Conservation (phyloP, 306 rosid genomes). For the Lablab purpureus region DNA sequence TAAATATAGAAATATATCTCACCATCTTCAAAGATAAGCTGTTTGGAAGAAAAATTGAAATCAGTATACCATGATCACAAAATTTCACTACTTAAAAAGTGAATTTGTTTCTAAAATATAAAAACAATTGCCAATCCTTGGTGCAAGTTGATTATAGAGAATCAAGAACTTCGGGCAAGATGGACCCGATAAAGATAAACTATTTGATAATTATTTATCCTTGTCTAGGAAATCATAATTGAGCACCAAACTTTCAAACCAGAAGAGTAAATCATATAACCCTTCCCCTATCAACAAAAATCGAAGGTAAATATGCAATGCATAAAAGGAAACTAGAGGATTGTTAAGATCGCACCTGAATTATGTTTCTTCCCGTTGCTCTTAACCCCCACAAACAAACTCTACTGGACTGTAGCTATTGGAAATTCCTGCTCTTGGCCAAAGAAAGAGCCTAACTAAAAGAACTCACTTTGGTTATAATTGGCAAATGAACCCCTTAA, state of each 20-base stretch:
- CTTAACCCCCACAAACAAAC: constrained; percentile 61
- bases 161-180: background rate
- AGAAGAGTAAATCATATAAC: constrained; percentile 3
- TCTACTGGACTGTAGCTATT: constrained; percentile 56
- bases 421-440: constrained; percentile 61
- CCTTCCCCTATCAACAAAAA: background rate
- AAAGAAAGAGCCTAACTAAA: constrained; percentile 56
- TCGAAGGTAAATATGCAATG: background rate
- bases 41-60: too few species aligned
- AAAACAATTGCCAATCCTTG: background rate
- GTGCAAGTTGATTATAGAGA: background rate
- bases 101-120: background rate
- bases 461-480: constrained; percentile 60
- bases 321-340: constrained; percentile 24
- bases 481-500: constrained; percentile 2
- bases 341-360: constrained; percentile 62
- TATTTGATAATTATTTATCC: background rate
- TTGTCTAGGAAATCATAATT: background rate
- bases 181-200: background rate
- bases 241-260: background rate
- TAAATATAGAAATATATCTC: too few species aligned
- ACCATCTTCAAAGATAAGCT: too few species aligned
- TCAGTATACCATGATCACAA: background rate
- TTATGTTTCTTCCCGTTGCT: constrained; percentile 63
- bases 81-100: background rate